Percentiles rank a stretch among this genome's conserved stretches.
Evolutionary conservation across 225 moss, liverwort and hornwort species (phyloP).

Genomic region (Polytrichum formosum): DNA sequence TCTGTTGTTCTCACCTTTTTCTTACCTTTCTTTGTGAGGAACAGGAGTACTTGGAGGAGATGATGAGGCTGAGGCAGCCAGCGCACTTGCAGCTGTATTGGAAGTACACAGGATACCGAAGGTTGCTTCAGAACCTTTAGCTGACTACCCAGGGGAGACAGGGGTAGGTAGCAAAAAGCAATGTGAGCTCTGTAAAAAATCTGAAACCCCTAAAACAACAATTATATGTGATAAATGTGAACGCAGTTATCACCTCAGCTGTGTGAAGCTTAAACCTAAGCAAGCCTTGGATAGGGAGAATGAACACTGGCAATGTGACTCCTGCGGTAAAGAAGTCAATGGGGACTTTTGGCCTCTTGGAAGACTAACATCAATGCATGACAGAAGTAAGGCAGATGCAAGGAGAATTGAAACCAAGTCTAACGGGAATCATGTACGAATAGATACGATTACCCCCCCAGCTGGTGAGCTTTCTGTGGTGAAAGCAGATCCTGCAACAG

Average conservation of each 20-base stretch:
- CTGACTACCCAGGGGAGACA: slow-evolving; percentile 50
- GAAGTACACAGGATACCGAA: slow-evolving; percentile 42
- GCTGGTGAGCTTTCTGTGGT: slow-evolving; percentile 4
- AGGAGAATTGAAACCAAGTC: slow-evolving; percentile 14
- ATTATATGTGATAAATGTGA: slow-evolving; percentile 67
- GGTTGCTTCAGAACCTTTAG: slow-evolving; percentile 30
- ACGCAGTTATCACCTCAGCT: slow-evolving; percentile 44
- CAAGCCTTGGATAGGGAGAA: slow-evolving; percentile 39
- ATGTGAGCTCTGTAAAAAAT: slow-evolving; percentile 44
- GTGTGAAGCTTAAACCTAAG: slow-evolving; percentile 50
- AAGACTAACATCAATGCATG: slow-evolving; percentile 38
- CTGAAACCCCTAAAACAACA: slow-evolving; percentile 45
- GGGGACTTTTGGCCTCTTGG: slow-evolving; percentile 52
- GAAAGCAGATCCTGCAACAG: slow-evolving; percentile 11
- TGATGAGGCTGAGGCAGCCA: slow-evolving; percentile 30
- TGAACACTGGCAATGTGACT: slow-evolving; percentile 61
- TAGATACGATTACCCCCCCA: background rate
- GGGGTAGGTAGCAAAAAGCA: slow-evolving; percentile 31
- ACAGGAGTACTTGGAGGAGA: slow-evolving; percentile 35
- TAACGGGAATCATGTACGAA: slow-evolving; percentile 5
- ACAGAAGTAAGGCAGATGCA: slow-evolving; percentile 36
- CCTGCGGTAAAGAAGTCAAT: slow-evolving; percentile 37
- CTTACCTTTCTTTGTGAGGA: background rate
- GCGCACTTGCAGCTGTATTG: slow-evolving; percentile 60
- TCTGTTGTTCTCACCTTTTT: background rate